A percentile compares a stretch with the other conserved stretches of the same genome.
Evolutionary conservation across 495 filamentous ascomycete genomes (phyloP).

Genomic region (Durotheca rogersii): DNA sequence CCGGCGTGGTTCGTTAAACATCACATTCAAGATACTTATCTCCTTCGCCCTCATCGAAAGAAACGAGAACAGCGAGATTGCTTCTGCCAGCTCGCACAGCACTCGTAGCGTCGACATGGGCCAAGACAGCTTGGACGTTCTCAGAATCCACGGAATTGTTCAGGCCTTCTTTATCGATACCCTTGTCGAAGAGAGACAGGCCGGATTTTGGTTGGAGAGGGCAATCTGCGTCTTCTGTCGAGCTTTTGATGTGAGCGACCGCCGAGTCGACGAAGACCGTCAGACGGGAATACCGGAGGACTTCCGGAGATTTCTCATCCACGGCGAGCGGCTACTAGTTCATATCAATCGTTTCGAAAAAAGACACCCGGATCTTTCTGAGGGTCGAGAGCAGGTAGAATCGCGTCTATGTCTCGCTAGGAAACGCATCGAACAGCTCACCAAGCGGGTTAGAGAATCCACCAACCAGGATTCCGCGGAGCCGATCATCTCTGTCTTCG

Average conservation of each 20-base stretch:
- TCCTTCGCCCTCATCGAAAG: conserved; percentile 70
- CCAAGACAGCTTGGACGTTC: conserved; percentile 63
- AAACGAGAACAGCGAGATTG: conserved; percentile 53
- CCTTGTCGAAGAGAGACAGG: conserved; percentile 57
- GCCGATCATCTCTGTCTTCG: conserved; percentile 66
- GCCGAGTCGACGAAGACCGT: conserved; percentile 55
- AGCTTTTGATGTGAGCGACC: conserved; percentile 62
- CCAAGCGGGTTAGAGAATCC: conserved; percentile 49
- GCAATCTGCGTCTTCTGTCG: conserved; percentile 60
- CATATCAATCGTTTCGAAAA: conserved; percentile 50
- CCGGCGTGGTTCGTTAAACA: conserved; percentile 54
- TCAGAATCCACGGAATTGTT: conserved; percentile 75
- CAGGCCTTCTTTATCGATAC: conserved; percentile 77
- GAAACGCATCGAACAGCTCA: conserved; percentile 57
- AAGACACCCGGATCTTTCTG: conserved; percentile 37
- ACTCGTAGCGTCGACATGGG: conserved; percentile 43
- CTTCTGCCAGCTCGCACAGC: conserved; percentile 42
- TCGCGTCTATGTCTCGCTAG: conserved; percentile 54
- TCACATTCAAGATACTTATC: conserved; percentile 66
- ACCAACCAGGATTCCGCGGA: conserved; percentile 44
- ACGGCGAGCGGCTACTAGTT: conserved; percentile 59
- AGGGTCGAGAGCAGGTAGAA: conserved; percentile 49
- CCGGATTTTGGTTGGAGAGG: conserved; percentile 63
- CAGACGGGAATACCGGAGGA: conserved; percentile 67
- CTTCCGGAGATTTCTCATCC: conserved; percentile 68